These are phyloP conservation scores for Pleurotus sapidus DNA, from an alignment of 768 basidiomycete genomes.

Conservation along the genomic window DNA sequence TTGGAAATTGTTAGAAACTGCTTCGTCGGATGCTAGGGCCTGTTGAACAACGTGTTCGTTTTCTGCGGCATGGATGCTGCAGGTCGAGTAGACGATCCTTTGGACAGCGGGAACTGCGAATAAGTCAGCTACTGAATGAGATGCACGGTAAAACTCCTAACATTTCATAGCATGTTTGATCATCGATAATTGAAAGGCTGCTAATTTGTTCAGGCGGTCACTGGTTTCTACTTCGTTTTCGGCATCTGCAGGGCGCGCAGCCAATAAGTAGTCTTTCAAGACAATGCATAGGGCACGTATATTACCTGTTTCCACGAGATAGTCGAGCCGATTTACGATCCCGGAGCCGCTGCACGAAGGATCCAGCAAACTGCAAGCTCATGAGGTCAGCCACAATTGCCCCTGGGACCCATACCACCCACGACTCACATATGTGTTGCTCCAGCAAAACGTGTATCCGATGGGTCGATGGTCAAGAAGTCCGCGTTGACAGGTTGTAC, in stretches of 20 bases:
- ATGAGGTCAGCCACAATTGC: slow-evolving; percentile 2
- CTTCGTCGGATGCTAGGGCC: slow-evolving; percentile 72
- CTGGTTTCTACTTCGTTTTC: slow-evolving; percentile 57
- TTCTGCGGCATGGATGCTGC: slow-evolving; percentile 86
- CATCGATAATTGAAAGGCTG: slow-evolving; percentile 87
- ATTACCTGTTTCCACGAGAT: slow-evolving; percentile 74
- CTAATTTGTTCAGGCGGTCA: slow-evolving; percentile 78
- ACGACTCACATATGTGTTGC: slow-evolving; percentile 84
- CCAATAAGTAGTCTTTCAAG: slow-evolving; percentile 1
- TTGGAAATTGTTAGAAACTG: slow-evolving; percentile 46
- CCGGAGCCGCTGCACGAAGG: slow-evolving; percentile 97
- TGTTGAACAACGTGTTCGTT: slow-evolving; percentile 88
- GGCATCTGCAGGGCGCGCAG: slow-evolving; percentile 34
- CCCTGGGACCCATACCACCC: background rate
- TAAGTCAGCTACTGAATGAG: slow-evolving; percentile 9
- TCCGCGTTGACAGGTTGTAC: slow-evolving; percentile 73
- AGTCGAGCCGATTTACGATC: slow-evolving; percentile 86
- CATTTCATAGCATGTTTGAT: slow-evolving; percentile 95
- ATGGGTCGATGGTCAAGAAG: slow-evolving; percentile 79
- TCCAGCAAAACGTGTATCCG: slow-evolving; percentile 52
- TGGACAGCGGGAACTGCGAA: slow-evolving; percentile 67
- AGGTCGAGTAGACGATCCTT: slow-evolving; percentile 97
- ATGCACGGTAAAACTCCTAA: slow-evolving; percentile 30
- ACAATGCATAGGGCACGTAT: background rate
- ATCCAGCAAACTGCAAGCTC: slow-evolving; percentile 71